Base-by-base conservation (phyloP, 2,329 filamentous ascomycete species). In the Botrytis medusae region DNA sequence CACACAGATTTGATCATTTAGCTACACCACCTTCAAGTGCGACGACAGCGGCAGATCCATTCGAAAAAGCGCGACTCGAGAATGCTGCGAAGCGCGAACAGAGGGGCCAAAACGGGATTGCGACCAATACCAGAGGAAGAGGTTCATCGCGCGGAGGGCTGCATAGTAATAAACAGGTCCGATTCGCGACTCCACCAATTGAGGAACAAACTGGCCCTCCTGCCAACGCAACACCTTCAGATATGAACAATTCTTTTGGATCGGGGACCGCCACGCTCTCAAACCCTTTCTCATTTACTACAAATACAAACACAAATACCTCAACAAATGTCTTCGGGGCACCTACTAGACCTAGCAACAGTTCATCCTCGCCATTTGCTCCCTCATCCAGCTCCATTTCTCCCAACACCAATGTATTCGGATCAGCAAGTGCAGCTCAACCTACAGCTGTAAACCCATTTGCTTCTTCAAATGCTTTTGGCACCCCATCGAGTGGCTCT, bases 21-120 rank as follows among this genome's bases (percentile, higher is more conserved):
- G 61, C 63, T 54, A 63, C 37, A 42, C 67, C 57, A 73, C 73
- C 75, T 20, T 40, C 74, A 57, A 54, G 71, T 32, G 59, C 54
- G 61, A 63, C 74, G 29, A 74, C 72, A 70, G 34, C 73, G 25
- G 46, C 76, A 32, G 77, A 79, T 70, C 64, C 75, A 42, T 81
- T 80, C 76, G 79, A 80, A 69, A 61, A 74, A 73, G 80, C 80
- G 48, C 77, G 79, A 74, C 74, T 77, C 63, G 77, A 80, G 74
- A 81, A 81, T 79, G 80, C 79, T 51, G 77, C 80, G 37, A 81
- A 80, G 73, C 77, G 80, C 54, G 74, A 76, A 62, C 77, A 79
- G 60, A 72, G 77, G 71, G 76, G 76, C 37, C 73, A 77, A 64
- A 77, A 74, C 48, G 75, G 73, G 40, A 73, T 73, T 51, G 74